These are phyloP conservation scores for Populus nigra DNA, from an alignment of 345 rosid genomes.

Conservation along the genomic window DNA sequence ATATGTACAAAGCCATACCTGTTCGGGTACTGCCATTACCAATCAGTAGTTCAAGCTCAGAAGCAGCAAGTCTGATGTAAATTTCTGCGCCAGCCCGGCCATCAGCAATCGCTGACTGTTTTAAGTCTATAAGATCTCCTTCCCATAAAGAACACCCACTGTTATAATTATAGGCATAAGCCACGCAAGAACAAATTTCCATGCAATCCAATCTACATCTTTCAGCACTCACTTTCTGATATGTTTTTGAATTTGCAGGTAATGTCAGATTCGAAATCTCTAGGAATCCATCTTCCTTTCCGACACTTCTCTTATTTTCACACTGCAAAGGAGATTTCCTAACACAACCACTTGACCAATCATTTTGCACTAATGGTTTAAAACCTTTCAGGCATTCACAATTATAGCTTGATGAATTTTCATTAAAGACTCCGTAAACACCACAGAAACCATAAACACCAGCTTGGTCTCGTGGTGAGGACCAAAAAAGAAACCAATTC, in stretches of 20 bases:
- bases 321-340: no score
- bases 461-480: slow-evolving; percentile 22
- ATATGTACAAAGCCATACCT: no score
- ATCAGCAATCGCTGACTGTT: not conserved
- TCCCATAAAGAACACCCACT: not conserved
- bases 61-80: slow-evolving; percentile 2
- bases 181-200: not conserved
- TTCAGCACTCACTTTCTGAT: not conserved
- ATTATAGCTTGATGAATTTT: not conserved
- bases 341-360: not conserved
- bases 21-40: not conserved
- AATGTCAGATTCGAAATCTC: no score
- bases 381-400: not conserved
- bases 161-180: not conserved
- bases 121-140: not conserved
- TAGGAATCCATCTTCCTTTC: no score
- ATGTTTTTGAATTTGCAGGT: not conserved
- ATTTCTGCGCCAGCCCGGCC: not conserved
- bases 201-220: not conserved
- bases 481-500: slow-evolving; percentile 27
- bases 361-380: not conserved
- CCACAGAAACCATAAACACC: slow-evolving; percentile 26
- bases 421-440: slow-evolving; percentile 6
- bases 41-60: not conserved
- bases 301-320: no score